Percentiles rank a stretch among this genome's conserved stretches.
These are phyloP conservation scores for Gastrolobium villosum DNA, from an alignment of 306 rosid species.

Conservation along the genomic window DNA sequence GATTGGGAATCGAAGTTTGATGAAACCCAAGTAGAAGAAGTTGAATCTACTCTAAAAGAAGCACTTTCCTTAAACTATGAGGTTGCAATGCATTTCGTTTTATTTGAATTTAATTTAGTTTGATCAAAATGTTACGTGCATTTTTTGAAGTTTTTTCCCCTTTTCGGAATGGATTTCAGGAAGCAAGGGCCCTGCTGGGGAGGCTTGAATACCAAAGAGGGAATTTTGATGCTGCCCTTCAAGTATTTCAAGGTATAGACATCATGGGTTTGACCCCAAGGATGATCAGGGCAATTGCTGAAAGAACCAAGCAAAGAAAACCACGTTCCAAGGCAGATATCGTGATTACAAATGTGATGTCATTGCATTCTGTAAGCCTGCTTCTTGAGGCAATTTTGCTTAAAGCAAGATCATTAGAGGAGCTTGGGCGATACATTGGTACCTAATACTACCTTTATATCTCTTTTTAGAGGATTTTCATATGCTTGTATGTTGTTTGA, in stretches of 20 bases:
- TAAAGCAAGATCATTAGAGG: constrained; percentile 80
- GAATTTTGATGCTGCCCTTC: constrained; percentile 85
- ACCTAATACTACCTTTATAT: constrained; percentile 26
- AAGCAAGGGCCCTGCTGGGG: constrained; percentile 93
- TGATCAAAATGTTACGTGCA: background rate
- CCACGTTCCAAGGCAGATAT: constrained; percentile 65
- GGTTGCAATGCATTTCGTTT: constrained; percentile 51
- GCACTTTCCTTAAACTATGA: constrained; percentile 90
- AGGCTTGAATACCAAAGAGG: constrained; percentile 92
- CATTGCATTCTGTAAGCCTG: constrained; percentile 86
- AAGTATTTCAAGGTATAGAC: constrained; percentile 92
- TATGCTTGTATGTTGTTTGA: constrained; percentile 21
- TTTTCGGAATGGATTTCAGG: constrained; percentile 58
- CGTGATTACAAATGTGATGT: constrained; percentile 63
- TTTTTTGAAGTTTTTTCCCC: background rate
- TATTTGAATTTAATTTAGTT: background rate
- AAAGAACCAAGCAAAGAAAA: constrained; percentile 65
- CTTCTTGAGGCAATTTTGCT: constrained; percentile 87
- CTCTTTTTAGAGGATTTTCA: constrained; percentile 24
- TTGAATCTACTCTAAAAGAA: constrained; percentile 86
- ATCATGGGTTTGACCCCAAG: constrained; percentile 69
- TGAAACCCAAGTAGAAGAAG: constrained; percentile 85
- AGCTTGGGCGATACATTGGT: constrained; percentile 69
- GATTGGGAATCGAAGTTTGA: constrained; percentile 82
- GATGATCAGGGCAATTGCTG: constrained; percentile 73